A percentile compares a stretch with the other conserved stretches of the same genome.
Conservation (phyloP, 352 stramenopile species). For the Phytopythium aichiense region DNA sequence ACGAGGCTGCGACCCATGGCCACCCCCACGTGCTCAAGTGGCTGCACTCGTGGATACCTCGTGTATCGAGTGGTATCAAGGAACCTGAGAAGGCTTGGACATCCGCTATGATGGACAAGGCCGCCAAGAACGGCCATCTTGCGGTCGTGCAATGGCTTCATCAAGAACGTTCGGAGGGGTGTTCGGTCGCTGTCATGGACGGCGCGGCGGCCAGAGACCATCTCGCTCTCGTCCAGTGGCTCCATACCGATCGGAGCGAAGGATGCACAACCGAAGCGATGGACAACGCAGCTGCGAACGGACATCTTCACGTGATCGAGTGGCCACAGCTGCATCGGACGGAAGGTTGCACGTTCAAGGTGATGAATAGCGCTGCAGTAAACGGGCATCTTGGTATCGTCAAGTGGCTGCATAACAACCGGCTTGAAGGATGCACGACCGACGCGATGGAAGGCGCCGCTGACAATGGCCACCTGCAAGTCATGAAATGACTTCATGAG, state of each 20-base stretch:
- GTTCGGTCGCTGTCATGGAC: neutral
- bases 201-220: slow-evolving; percentile 1
- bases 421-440: neutral
- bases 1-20: slow-evolving; percentile 8
- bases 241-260: neutral
- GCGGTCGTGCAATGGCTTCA: slow-evolving; percentile 8
- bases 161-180: slow-evolving; percentile 5
- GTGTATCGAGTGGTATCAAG: too few relatives aligned
- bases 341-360: neutral
- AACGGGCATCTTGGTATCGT: neutral
- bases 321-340: neutral
- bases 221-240: slow-evolving; percentile 12
- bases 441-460: neutral
- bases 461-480: neutral
- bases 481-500: neutral
- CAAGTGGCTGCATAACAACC: neutral
- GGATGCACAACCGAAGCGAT: neutral
- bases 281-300: neutral
- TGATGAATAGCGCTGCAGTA: neutral
- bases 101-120: slow-evolving; percentile 6
- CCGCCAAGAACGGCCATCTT: slow-evolving; percentile 1
- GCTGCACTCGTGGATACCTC: slow-evolving; percentile 3
- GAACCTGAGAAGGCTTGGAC: neutral
- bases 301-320: neutral
- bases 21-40: slow-evolving; percentile 22